Evolutionary conservation across 306 rosid species (phyloP), one percentile per base, ranked within the genome.

Genomic region (Carpinus fangiana): DNA sequence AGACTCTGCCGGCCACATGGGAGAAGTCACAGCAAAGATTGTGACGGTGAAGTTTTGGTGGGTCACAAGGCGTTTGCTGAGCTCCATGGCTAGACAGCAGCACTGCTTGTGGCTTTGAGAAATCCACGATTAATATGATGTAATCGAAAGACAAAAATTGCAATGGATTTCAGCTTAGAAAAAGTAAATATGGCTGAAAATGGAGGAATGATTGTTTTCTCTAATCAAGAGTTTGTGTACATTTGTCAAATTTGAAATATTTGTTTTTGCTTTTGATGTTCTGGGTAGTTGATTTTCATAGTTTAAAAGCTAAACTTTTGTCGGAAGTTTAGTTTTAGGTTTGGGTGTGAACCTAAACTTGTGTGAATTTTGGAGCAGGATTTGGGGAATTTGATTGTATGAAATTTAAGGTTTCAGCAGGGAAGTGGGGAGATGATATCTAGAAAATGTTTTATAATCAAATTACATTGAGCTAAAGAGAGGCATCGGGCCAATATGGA

Each of bases 71-170:
- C 79, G 78, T 7, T 86, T 89, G 0, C 73, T 88, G 0, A 91
- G 90, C 65, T 89, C 89, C 31, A 91, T 76, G 7, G 80, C 90
- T 86, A 0, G 87, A 70, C 31, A 91, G 80, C 0, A 90, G 76
- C 18, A 79, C 88, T 7, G 75, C 56, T 18, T 90, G 90, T 1
- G 79, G 62, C 13, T 67, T 72, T 1, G 59, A 75, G 4, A 11
- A 4, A 51, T 79, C 82, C 86, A 82, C 80, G 59, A 2, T 18
- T 2, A 79, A n/a, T 18, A n/a, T 54, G 20, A n/a, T 3, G 20
- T 18, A 38, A 31, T 31, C 34, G 3, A 31, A 31, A 2, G 34
- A 31, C 34, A 31, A 31, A 28, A 31, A 31, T 31, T 31, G 34
- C 34, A 31, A 31, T 31, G 34, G 34, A 31, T 31, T 31, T 31